Conservation (phyloP, 2,329 filamentous ascomycete genomes). For the Dothideomycetes sp. region DNA sequence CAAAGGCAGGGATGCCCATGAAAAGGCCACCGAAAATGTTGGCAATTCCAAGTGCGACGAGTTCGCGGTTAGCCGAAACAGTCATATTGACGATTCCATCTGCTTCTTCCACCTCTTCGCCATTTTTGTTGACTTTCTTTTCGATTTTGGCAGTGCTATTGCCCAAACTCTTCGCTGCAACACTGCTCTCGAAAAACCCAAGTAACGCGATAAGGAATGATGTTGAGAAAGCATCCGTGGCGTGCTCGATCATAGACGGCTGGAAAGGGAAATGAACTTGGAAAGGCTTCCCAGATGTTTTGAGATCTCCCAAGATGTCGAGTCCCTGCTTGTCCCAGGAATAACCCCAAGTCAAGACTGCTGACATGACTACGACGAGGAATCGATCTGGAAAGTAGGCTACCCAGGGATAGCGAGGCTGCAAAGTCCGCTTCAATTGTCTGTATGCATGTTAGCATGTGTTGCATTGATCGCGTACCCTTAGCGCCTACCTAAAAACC, state of each 20-base stretch:
- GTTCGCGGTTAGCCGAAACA: conserved; percentile 82
- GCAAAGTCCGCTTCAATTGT: conserved; percentile 69
- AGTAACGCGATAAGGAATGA: conserved; percentile 88
- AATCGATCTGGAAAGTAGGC: conserved; percentile 91
- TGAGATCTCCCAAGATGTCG: conserved; percentile 72
- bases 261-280: conserved; percentile 81
- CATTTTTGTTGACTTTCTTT: conserved; percentile 37
- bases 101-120: conserved; percentile 24
- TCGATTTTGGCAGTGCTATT: conserved; percentile 41
- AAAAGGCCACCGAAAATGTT: conserved; percentile 90
- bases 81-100: conserved; percentile 65
- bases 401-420: conserved; percentile 68
- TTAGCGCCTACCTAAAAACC: no score
- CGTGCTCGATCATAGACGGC: conserved; percentile 65
- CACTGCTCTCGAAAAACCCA: conserved; percentile 97
- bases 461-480: no score
- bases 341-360: conserved; percentile 66
- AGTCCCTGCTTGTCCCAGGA: conserved; percentile 74
- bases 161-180: conserved; percentile 85
- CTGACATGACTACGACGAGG: conserved; percentile 75
- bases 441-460: no score
- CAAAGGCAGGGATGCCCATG: conserved; percentile 87
- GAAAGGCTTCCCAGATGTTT: conserved; percentile 64
- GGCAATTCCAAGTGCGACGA: conserved; percentile 81
- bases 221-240: conserved; percentile 78